Conservation (phyloP, 1,284 basidiomycete genomes). For the Dichomitus squalens region DNA sequence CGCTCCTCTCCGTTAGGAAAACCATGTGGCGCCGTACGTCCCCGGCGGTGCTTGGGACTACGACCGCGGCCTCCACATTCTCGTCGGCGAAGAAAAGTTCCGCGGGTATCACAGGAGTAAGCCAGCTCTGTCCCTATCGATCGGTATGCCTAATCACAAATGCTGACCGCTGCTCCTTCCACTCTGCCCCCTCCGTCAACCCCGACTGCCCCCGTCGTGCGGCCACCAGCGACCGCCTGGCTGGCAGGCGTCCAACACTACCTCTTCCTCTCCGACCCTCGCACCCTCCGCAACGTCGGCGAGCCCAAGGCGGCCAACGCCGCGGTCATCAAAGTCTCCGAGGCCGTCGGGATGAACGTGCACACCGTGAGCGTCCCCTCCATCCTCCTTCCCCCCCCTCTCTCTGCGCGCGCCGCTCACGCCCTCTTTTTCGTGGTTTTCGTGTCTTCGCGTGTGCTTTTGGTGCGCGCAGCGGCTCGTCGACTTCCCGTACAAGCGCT, state of each 20-base stretch:
- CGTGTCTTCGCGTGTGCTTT: too few species aligned
- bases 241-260: slow-evolving; percentile 48
- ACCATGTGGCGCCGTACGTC: slow-evolving; percentile 45
- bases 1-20: slow-evolving; percentile 37
- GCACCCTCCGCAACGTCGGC: slow-evolving; percentile 47
- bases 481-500: slow-evolving; percentile 40
- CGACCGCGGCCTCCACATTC: slow-evolving; percentile 52
- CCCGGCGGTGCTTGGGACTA: slow-evolving; percentile 46
- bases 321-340: slow-evolving; percentile 35
- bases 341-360: slow-evolving; percentile 24
- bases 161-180: neutral
- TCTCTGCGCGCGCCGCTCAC: neutral
- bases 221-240: slow-evolving; percentile 47
- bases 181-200: neutral
- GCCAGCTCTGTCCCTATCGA: slow-evolving; percentile 14
- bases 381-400: neutral
- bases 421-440: slow-evolving; percentile 30
- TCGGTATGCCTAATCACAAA: neutral
- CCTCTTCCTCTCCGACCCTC: slow-evolving; percentile 50
- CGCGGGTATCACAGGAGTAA: slow-evolving; percentile 44
- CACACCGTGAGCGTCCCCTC: slow-evolving; percentile 22
- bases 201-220: too few species aligned
- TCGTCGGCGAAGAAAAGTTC: slow-evolving; percentile 53
- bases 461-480: too few species aligned
- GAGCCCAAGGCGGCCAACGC: slow-evolving; percentile 46